Percentiles rank a stretch among this genome's conserved stretches.
Evolutionary conservation across 2,329 filamentous ascomycete species (phyloP).

Genomic region (Colletotrichum neosansevieriae): DNA sequence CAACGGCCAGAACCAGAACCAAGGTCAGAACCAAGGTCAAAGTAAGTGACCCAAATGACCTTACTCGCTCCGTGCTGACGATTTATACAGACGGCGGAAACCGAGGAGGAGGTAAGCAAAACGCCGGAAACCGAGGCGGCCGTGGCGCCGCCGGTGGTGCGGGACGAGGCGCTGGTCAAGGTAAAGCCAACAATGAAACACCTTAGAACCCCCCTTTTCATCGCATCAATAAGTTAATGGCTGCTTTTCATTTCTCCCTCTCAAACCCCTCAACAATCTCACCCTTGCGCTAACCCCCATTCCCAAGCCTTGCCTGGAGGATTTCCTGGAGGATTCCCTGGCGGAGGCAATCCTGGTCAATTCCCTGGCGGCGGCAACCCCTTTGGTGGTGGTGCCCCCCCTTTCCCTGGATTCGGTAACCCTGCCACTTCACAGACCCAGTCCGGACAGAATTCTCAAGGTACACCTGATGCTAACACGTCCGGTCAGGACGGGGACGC

Average conservation of each 20-base stretch:
- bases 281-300: constrained; percentile 15
- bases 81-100: constrained; percentile 4
- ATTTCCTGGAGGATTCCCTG: too few species aligned
- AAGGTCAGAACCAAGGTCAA: constrained; percentile 35
- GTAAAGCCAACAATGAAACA: constrained; percentile 23
- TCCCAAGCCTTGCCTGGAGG: constrained; percentile 16
- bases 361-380: constrained; percentile 15
- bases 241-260: constrained; percentile 8
- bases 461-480: constrained; percentile 25
- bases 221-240: not conserved
- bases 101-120: constrained; percentile 27
- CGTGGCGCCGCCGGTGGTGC: constrained; percentile 10
- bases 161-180: constrained; percentile 33
- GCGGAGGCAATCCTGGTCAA: too few species aligned
- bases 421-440: constrained; percentile 33
- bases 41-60: not conserved
- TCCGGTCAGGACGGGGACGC: constrained; percentile 32
- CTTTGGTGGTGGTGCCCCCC: not conserved
- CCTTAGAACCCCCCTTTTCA: constrained; percentile 30
- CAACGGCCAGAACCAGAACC: constrained; percentile 42
- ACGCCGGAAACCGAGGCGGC: constrained; percentile 13
- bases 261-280: not conserved
- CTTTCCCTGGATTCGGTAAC: constrained; percentile 30
- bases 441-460: constrained; percentile 18
- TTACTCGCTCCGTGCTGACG: not conserved